phyloP scores from a whole-genome alignment of 2,329 filamentous ascomycete species.

The Chaetothyriales sp. region DNA sequence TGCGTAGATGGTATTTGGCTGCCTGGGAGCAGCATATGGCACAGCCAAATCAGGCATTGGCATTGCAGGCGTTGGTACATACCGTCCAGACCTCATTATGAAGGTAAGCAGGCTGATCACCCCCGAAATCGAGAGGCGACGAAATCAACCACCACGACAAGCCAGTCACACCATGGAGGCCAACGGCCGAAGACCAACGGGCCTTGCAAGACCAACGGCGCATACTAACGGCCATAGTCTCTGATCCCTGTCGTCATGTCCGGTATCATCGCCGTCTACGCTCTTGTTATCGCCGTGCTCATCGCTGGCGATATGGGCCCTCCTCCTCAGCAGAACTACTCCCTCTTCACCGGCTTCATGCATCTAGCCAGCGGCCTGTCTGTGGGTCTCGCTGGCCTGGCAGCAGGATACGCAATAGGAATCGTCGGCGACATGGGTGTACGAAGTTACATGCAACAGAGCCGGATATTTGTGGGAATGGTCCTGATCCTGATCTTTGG shows the following conservation, averaged over 20 bases:
- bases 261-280: conserved; percentile 96
- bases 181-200: background rate
- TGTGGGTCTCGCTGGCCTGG: conserved; percentile 82
- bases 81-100: conserved; percentile 55
- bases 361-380: conserved; percentile 82
- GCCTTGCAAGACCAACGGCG: background rate
- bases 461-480: conserved; percentile 94
- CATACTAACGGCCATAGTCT: conserved; percentile 23
- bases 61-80: conserved; percentile 53
- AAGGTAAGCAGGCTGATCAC: conserved; percentile 33
- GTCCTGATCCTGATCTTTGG: conserved; percentile 97
- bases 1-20: conserved; percentile 38
- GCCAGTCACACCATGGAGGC: background rate
- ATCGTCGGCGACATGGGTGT: conserved; percentile 89
- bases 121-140: background rate
- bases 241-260: conserved; percentile 65
- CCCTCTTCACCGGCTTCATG: conserved; percentile 82
- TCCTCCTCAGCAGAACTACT: conserved; percentile 55
- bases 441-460: conserved; percentile 90
- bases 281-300: conserved; percentile 88
- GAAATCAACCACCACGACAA: background rate
- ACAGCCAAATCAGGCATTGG: conserved; percentile 56
- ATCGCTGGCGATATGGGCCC: conserved; percentile 82
- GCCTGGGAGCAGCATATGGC: conserved; percentile 53
- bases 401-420: conserved; percentile 92